A percentile compares a stretch with the other conserved stretches of the same genome.
Conservation (phyloP, 2,329 filamentous ascomycete genomes). For the Penicillium sp. region DNA sequence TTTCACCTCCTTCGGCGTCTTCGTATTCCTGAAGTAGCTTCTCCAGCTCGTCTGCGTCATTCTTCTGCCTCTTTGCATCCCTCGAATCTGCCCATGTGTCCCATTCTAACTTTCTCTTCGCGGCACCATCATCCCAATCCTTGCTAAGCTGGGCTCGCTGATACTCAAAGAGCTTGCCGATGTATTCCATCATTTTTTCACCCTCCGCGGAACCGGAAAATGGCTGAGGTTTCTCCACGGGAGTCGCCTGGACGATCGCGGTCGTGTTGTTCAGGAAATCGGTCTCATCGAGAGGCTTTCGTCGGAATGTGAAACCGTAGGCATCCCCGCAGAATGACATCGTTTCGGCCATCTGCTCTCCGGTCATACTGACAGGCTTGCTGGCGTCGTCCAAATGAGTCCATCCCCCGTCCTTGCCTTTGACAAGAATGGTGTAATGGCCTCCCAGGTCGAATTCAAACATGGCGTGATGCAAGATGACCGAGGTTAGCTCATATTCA, state of each 20-base stretch:
- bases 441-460: background rate
- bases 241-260: too few species aligned
- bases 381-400: constrained; percentile 1
- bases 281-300: background rate
- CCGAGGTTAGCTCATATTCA: constrained; percentile 28
- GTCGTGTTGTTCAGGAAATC: too few species aligned
- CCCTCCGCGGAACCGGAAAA: too few species aligned
- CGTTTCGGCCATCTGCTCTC: background rate
- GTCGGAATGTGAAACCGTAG: constrained; percentile 24
- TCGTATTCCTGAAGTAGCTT: background rate
- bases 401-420: constrained; percentile 21
- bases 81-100: background rate
- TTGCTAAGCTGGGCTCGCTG: background rate
- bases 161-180: background rate
- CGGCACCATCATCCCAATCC: background rate
- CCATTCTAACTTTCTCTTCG: background rate
- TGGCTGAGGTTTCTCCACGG: too few species aligned
- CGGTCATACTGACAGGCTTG: background rate
- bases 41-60: background rate
- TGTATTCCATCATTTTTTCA: background rate
- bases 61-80: background rate
- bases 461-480: constrained; percentile 24
- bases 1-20: background rate
- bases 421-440: constrained; percentile 28
- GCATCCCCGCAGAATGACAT: background rate